Conservation (phyloP, 164 flowering plant species). For the Stephania cephalantha region DNA sequence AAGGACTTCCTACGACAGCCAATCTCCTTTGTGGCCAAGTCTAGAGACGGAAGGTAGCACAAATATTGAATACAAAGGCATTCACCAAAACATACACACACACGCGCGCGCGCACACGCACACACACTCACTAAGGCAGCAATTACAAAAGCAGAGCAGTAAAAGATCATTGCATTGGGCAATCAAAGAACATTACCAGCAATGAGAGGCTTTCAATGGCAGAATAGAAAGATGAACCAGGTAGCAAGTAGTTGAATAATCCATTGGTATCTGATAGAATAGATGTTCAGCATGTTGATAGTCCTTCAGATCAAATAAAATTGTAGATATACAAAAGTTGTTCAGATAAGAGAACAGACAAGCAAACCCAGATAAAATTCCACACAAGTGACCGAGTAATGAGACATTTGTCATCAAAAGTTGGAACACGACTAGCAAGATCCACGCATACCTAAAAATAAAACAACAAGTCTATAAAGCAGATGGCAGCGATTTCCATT, state of each 20-base stretch:
- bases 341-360: conserved; percentile 39
- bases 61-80: no score
- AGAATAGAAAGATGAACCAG: conserved; percentile 79
- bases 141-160: not conserved
- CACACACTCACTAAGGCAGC: not conserved
- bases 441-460: conserved; percentile 78
- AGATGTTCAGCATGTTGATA: conserved; percentile 11
- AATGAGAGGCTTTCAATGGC: conserved; percentile 63
- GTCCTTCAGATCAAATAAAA: not conserved
- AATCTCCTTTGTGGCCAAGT: no score
- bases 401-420: conserved; percentile 90
- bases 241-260: conserved; percentile 62
- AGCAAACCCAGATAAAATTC: conserved; percentile 97
- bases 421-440: conserved; percentile 81
- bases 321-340: not conserved
- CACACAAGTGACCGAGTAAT: conserved; percentile 92
- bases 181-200: conserved; percentile 54
- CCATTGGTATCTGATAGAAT: conserved; percentile 65
- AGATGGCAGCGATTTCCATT: conserved; percentile 2
- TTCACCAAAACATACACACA: no score
- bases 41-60: no score
- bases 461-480: conserved; percentile 9
- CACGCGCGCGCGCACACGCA: no score
- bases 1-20: no score
- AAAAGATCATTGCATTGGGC: not conserved